Evolutionary conservation across 2,329 filamentous ascomycete species (phyloP).

Genomic region (Beauveria asiatica): DNA sequence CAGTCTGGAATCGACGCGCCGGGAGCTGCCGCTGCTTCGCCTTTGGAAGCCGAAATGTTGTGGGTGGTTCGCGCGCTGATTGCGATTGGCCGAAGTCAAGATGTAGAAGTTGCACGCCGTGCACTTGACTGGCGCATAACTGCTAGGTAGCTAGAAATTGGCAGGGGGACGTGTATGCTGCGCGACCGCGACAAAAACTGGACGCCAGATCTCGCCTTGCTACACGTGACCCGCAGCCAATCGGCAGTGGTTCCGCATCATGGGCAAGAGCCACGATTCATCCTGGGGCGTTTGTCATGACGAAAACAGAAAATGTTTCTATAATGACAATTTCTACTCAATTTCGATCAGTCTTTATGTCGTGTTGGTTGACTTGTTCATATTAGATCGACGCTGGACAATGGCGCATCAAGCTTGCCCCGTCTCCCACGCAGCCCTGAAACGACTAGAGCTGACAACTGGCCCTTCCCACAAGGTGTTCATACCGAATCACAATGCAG

Average conservation of each 20-base stretch:
- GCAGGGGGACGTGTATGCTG: constrained; percentile 11
- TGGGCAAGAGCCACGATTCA: background rate
- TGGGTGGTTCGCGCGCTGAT: background rate
- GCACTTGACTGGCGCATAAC: background rate
- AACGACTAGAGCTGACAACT: background rate
- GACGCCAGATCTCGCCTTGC: background rate
- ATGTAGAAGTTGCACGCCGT: constrained; percentile 1
- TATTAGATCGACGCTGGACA: background rate
- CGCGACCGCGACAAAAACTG: constrained; percentile 11
- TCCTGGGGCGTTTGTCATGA: background rate
- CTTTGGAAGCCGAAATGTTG: background rate
- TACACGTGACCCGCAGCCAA: constrained; percentile 11
- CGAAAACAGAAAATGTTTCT: background rate
- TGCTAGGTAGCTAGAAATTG: constrained; percentile 3
- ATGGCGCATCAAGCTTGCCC: constrained; percentile 1
- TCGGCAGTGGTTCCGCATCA: constrained; percentile 6
- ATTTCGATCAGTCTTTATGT: background rate
- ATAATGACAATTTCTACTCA: background rate
- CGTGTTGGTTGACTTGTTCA: background rate
- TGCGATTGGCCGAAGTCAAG: background rate
- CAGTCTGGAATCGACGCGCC: background rate
- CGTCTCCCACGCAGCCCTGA: background rate
- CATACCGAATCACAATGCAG: background rate
- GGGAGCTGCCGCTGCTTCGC: background rate
- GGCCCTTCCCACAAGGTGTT: background rate